Conservation (phyloP, 306 rosid species). For the Medicago ruthenica region DNA sequence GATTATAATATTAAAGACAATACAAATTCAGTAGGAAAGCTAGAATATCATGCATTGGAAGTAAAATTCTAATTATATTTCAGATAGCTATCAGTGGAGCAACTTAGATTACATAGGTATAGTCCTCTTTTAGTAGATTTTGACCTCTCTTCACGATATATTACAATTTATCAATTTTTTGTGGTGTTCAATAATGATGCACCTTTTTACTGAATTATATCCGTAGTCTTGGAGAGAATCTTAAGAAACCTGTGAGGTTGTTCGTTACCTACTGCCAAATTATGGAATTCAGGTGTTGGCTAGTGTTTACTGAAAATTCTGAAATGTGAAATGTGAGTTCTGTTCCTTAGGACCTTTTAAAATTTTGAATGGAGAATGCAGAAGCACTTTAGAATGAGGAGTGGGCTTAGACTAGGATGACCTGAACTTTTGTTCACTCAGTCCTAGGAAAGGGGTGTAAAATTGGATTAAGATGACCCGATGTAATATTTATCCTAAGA, state of each 20-base stretch:
- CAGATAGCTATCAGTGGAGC: not conserved
- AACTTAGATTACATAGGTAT: not conserved
- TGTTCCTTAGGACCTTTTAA: not conserved
- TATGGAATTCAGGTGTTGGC: not conserved
- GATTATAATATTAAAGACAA: not conserved
- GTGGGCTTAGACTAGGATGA: not conserved
- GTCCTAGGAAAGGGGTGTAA: not conserved
- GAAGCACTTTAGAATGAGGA: not conserved
- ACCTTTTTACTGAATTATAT: not conserved
- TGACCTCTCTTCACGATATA: not conserved
- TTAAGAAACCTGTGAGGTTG: not conserved
- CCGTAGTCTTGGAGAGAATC: not conserved
- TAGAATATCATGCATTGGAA: not conserved
- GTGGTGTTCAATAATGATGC: not conserved
- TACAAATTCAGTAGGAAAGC: not conserved
- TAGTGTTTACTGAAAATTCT: not conserved
- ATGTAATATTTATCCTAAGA: not conserved
- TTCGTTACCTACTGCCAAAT: not conserved
- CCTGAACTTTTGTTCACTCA: not conserved
- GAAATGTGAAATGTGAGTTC: not conserved
- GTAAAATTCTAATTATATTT: conserved; percentile 6
- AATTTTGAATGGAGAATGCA: not conserved
- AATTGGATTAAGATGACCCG: not conserved
- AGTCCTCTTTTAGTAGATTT: not conserved
- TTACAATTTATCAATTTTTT: not conserved